These are phyloP conservation scores for Trichoderma afroharzianum DNA, from an alignment of 2,329 filamentous ascomycete genomes.

Conservation along the genomic window DNA sequence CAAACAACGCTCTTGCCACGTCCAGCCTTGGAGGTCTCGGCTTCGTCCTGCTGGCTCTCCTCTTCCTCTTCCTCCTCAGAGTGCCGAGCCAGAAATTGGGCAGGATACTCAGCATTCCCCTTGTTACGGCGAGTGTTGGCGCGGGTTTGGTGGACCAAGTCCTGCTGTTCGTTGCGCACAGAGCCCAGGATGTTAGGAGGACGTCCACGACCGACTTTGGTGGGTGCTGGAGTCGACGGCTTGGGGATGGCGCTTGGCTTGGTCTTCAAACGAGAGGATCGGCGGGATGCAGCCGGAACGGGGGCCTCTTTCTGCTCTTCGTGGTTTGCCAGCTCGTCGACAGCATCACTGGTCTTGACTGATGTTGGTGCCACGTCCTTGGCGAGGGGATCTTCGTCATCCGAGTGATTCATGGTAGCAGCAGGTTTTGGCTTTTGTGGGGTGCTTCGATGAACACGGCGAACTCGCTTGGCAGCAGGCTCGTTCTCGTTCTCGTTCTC, in stretches of 20 bases:
- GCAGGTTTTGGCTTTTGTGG: neutral
- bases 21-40: slow-evolving; percentile 19
- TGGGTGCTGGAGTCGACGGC: slow-evolving; percentile 35
- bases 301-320: slow-evolving; percentile 20
- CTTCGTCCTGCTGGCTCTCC: slow-evolving; percentile 18
- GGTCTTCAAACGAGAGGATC: slow-evolving; percentile 33
- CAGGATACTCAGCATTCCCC: slow-evolving; percentile 34
- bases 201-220: slow-evolving; percentile 29
- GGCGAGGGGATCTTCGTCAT: slow-evolving; percentile 1
- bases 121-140: slow-evolving; percentile 35
- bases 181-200: slow-evolving; percentile 22
- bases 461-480: slow-evolving; percentile 26
- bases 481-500: slow-evolving; percentile 21
- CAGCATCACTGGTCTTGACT: neutral
- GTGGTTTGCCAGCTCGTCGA: slow-evolving; percentile 17
- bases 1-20: slow-evolving; percentile 33
- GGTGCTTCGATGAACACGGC: slow-evolving; percentile 21
- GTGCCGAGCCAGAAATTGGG: slow-evolving; percentile 32
- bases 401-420: slow-evolving; percentile 19
- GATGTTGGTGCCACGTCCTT: slow-evolving; percentile 2
- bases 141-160: slow-evolving; percentile 33
- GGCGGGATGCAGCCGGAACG: slow-evolving; percentile 22
- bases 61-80: slow-evolving; percentile 25
- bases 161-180: slow-evolving; percentile 32
- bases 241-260: slow-evolving; percentile 24